Conservation (phyloP, 2,329 filamentous ascomycete genomes). For the Aureobasidium leucospermi region DNA sequence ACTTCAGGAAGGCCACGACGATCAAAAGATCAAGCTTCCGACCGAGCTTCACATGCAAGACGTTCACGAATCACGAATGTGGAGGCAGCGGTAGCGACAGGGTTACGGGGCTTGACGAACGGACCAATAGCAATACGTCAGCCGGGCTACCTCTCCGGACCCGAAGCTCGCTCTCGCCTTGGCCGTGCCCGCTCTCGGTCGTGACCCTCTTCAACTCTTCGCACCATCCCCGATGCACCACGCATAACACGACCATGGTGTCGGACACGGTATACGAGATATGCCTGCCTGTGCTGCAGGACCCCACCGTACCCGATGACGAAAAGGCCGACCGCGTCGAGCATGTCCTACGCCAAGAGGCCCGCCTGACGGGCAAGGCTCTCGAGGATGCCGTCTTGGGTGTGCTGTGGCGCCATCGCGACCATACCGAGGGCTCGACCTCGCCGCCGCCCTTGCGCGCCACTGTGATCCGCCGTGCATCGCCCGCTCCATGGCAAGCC, state of each 20-base stretch:
- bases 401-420: conserved; percentile 78
- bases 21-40: no score
- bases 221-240: not conserved
- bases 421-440: conserved; percentile 49
- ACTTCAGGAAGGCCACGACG: no score
- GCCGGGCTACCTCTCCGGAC: not conserved
- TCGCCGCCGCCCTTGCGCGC: conserved; percentile 82
- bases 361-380: conserved; percentile 59
- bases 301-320: conserved; percentile 78
- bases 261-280: conserved; percentile 89
- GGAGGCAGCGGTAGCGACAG: not conserved
- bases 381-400: conserved; percentile 89
- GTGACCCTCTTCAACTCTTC: not conserved
- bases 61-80: not conserved
- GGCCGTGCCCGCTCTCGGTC: not conserved
- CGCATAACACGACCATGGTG: conserved; percentile 56
- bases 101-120: not conserved
- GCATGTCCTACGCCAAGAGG: conserved; percentile 71
- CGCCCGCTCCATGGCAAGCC: conserved; percentile 87
- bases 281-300: conserved; percentile 80
- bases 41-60: not conserved
- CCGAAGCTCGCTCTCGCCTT: not conserved
- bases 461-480: conserved; percentile 81
- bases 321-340: conserved; percentile 91
- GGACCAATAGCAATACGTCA: not conserved